These are phyloP conservation scores for Taiozyma sp. DNA, from an alignment of 1,139 yeast species.

Conservation along the genomic window DNA sequence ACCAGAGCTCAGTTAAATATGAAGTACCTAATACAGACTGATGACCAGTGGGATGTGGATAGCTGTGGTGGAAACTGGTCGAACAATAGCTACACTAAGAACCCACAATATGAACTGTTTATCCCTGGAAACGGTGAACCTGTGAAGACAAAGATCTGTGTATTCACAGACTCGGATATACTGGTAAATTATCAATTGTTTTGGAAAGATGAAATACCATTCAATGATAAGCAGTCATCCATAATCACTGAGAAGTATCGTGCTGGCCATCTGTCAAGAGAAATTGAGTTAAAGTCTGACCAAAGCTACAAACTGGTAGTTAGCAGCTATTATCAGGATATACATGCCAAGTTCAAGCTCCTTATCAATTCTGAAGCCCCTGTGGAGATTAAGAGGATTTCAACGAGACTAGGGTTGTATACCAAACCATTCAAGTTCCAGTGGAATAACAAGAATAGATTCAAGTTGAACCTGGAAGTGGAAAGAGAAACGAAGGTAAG, in stretches of 20 bases:
- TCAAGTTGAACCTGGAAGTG: slow-evolving; percentile 29
- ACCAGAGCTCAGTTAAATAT: slow-evolving; percentile 29
- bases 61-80: slow-evolving; percentile 57
- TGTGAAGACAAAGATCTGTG: slow-evolving; percentile 23
- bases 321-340: slow-evolving; percentile 31
- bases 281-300: slow-evolving; percentile 34
- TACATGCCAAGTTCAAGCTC: slow-evolving; percentile 16
- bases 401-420: slow-evolving; percentile 34
- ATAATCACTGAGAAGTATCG: slow-evolving; percentile 30
- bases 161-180: slow-evolving; percentile 26
- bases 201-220: slow-evolving; percentile 26
- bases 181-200: slow-evolving; percentile 41
- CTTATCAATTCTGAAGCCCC: slow-evolving; percentile 7
- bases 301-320: slow-evolving; percentile 31
- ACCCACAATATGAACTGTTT: slow-evolving; percentile 51
- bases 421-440: slow-evolving; percentile 22
- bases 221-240: slow-evolving; percentile 26
- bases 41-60: slow-evolving; percentile 44
- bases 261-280: slow-evolving; percentile 22
- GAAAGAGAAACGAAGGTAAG: slow-evolving; percentile 22
- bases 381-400: slow-evolving; percentile 12
- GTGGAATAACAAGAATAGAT: slow-evolving; percentile 38
- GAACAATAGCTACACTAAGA: slow-evolving; percentile 42
- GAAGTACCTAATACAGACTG: slow-evolving; percentile 21
- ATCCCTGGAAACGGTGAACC: slow-evolving; percentile 14